Evolutionary conservation across 192 early-diverging fungal genomes (phyloP), one percentile per base, ranked within the genome.

Genomic region (Rhizophagus clarus): DNA sequence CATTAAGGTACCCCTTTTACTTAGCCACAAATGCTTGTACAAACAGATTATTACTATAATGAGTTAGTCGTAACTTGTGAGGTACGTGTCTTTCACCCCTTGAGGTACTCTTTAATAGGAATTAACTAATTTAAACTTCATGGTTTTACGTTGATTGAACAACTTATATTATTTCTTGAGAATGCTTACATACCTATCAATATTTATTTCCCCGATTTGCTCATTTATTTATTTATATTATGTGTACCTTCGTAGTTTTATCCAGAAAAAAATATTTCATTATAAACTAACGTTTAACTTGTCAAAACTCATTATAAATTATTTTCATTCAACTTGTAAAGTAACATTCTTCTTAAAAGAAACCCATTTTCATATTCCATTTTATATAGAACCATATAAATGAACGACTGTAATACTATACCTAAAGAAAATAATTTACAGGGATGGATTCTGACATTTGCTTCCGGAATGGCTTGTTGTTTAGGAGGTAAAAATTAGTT

Each of bases 391-490:
- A 20, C 37, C 11, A 45, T 45, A 11, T 0, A 45, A 56, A 56
- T 17, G 17, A 20, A 4, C 6, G 14, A 20, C 49, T 56, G 49
- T 17, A 12, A 20, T 4, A 20, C 49, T 3, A 15, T 4, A 4
- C 17, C 17, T 5, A 69, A 74, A 11, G 74, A 56, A 24, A 80
- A 80, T 66, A 74, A 72, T 28, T 80, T 82, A 47, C 82, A 77
- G 62, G 85, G 82, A 8, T 86, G 85, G 85, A 11, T 86, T 20
- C 82, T 82, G 61, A 76, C 85, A 31, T 70, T 86, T 11, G 82
- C 82, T 47, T 86, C 85, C 1, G 79, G 82, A 15, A 42, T 86
- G 34, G 85, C 85, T 4, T 86, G 85, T 79, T 82, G 83, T 75
- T 70, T 86, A 78, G 85, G 85, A 81, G 85, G 85, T 86, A 82